Evolutionary conservation across 140 eudicot species (phyloP), one percentile per base, ranked within the genome.

Genomic region (Flaveria floridana): DNA sequence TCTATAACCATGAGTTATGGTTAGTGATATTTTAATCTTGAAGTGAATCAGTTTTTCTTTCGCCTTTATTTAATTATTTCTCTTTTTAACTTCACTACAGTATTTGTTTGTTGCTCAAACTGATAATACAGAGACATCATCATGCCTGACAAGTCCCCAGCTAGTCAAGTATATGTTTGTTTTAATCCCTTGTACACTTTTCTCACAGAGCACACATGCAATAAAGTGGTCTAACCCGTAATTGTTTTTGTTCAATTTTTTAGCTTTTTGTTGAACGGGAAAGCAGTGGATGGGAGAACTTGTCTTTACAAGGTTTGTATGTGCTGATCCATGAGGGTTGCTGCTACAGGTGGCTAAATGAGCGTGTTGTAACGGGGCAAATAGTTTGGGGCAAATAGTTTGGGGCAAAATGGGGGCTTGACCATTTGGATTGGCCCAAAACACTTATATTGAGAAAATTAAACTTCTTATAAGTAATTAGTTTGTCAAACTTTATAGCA

Each of bases 251-350:
- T 63, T 70, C 52, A 34, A 72, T 19, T 69, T 69, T 85, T 52
- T 77, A 87, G 92, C 81, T 81, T 92, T 84, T 82, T 87, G 74
- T 68, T 92, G 73, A 92, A 92, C 65, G 98, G 98, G 9, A 89
- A 52, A 68, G 84, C 84, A 67, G 95, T 92, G 53, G 89, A 86
- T 14, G 72, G 76, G 63, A 92, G 98, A 76, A 87, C 80, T 69
- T 79, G 76, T 74, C 57, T 73, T 23, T 66, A 13, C 63, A 83
- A 80, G 95, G 98, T 92, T 77, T 58, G 96, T 85, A 64, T 55
- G 8, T 23, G 26, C 19, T 12, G 25, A 42, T 26, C 19, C 50
- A 7, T 48, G 28, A 18, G 46, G 39, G 55, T 67, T 57, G 68
- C 16, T 42, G 55, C 55, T 42, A 23, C 6, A 56, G 53, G 66